phyloP scores from a whole-genome alignment of 2,329 filamentous ascomycete species.

The Elsinoe necatrix region DNA sequence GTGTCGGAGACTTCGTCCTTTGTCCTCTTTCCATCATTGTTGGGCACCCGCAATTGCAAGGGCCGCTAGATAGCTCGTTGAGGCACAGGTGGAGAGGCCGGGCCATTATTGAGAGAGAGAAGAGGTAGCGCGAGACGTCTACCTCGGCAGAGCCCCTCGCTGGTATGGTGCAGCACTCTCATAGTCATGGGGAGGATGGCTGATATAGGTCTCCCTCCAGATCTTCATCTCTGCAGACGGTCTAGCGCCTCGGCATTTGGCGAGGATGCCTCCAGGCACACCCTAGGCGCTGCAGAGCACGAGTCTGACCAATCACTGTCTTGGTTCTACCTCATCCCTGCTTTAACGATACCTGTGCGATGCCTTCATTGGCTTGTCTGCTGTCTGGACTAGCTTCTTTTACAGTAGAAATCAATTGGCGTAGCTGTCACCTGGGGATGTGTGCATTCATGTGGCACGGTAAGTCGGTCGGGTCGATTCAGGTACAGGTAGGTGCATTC shows the following conservation, averaged over 20 bases:
- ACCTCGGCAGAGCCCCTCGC: too few species aligned
- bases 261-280: background rate
- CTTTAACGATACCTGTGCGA: background rate
- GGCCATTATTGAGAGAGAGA: too few species aligned
- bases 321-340: background rate
- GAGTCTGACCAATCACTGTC: background rate
- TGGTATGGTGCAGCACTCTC: too few species aligned
- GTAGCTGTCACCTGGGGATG: background rate
- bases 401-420: background rate
- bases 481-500: background rate
- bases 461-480: background rate
- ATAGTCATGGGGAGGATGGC: too few species aligned
- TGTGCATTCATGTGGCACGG: background rate
- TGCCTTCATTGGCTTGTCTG: background rate
- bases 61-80: too few species aligned
- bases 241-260: too few species aligned
- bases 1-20: background rate
- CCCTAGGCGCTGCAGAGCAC: background rate
- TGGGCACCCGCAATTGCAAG: too few species aligned
- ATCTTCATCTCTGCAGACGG: too few species aligned
- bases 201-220: too few species aligned
- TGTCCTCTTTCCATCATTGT: background rate
- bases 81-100: too few species aligned
- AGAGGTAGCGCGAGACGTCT: too few species aligned
- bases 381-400: background rate